Conservation (phyloP, 2,329 filamentous ascomycete genomes). For the Colletotrichum sp. region DNA sequence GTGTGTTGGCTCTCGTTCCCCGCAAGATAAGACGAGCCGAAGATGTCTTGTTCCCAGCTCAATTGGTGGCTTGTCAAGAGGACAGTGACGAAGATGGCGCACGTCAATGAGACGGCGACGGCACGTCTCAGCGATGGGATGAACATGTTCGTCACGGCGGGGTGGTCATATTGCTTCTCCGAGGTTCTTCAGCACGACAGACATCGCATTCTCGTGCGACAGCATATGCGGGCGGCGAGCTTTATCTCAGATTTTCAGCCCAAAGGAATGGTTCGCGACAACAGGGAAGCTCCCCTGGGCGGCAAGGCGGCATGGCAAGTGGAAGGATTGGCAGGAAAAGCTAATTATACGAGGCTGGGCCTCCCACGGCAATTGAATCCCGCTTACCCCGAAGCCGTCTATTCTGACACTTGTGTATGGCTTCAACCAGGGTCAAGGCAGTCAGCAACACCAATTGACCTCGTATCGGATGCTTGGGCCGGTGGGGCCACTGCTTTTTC, state of each 20-base stretch:
- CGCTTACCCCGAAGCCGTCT: neutral
- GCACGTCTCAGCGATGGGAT: neutral
- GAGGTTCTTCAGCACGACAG: neutral
- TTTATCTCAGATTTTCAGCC: neutral
- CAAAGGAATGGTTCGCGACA: neutral
- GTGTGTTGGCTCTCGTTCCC: neutral
- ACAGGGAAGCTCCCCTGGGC: neutral
- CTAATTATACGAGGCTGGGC: neutral
- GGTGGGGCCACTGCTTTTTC: neutral
- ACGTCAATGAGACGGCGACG: neutral
- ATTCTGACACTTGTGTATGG: neutral
- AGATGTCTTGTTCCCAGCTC: neutral
- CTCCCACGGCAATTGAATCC: neutral
- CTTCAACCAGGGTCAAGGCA: neutral
- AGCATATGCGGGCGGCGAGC: neutral
- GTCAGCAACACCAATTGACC: neutral
- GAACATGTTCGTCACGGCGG: neutral
- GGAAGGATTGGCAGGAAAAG: neutral
- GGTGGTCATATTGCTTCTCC: neutral
- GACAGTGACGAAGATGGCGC: neutral
- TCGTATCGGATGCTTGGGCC: conserved; percentile 4
- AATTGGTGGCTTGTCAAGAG: neutral
- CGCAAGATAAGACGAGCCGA: neutral
- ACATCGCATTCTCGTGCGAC: neutral
- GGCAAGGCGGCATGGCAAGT: neutral